A percentile compares a stretch with the other conserved stretches of the same genome.
Evolutionary conservation across 1,284 basidiomycete species (phyloP).

Genomic region (Cystobasidiaceae sp.): DNA sequence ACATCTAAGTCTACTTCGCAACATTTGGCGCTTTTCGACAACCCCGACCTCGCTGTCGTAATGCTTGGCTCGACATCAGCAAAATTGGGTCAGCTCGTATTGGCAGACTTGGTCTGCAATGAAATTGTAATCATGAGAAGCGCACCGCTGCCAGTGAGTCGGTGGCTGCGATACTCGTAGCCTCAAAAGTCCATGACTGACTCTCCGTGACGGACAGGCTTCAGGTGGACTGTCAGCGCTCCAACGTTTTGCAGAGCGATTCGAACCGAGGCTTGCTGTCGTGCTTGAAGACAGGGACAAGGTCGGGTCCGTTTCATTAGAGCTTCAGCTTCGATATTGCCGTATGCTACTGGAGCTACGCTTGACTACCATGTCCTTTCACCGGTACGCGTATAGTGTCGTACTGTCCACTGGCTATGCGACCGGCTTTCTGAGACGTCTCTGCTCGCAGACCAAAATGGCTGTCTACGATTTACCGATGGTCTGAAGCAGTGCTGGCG

Average conservation of each 20-base stretch:
- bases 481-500: too few relatives aligned
- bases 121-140: neutral
- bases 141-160: neutral
- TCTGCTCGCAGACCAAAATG: too few relatives aligned
- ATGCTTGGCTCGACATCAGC: neutral
- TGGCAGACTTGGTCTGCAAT: neutral
- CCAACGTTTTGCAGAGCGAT: neutral
- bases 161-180: neutral
- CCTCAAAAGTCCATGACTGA: neutral
- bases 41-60: neutral
- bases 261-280: neutral
- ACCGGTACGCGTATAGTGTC: neutral
- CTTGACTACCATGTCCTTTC: neutral
- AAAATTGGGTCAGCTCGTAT: neutral
- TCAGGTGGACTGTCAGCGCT: neutral
- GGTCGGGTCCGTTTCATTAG: neutral
- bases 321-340: neutral
- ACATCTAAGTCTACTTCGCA: too few relatives aligned
- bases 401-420: too few relatives aligned
- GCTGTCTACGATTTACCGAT: too few relatives aligned
- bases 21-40: too few relatives aligned
- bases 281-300: neutral
- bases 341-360: neutral
- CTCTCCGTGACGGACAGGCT: neutral
- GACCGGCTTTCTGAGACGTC: too few relatives aligned